These are phyloP conservation scores for Cercospora janseana DNA, from an alignment of 2,329 filamentous ascomycete species.

Conservation along the genomic window DNA sequence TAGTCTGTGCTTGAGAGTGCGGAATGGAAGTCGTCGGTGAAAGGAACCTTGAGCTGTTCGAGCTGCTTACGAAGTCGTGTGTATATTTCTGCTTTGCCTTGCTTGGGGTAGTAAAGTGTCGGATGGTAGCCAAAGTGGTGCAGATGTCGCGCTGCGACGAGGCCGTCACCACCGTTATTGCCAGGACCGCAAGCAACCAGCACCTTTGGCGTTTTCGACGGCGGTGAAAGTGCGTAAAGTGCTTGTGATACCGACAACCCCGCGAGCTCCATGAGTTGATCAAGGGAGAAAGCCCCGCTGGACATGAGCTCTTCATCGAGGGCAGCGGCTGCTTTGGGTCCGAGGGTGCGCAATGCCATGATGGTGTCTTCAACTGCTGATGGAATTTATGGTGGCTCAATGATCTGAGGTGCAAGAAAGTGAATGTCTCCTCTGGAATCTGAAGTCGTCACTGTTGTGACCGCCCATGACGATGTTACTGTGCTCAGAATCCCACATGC, in stretches of 20 bases:
- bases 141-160: constrained; percentile 90
- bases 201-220: constrained; percentile 66
- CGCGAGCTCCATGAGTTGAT: constrained; percentile 96
- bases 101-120: constrained; percentile 88
- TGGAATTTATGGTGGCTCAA: not conserved
- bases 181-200: constrained; percentile 88
- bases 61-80: constrained; percentile 84
- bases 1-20: constrained; percentile 71
- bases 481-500: constrained; percentile 1
- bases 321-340: constrained; percentile 80
- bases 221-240: constrained; percentile 81
- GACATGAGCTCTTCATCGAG: constrained; percentile 95
- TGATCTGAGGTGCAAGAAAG: not conserved
- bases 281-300: constrained; percentile 81
- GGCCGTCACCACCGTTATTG: constrained; percentile 79
- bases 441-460: not conserved
- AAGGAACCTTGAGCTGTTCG: constrained; percentile 75
- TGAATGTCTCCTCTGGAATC: not conserved
- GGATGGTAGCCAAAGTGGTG: constrained; percentile 89
- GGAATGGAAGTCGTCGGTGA: constrained; percentile 72
- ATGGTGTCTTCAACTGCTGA: not conserved
- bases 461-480: constrained; percentile 1
- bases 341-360: constrained; percentile 59
- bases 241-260: constrained; percentile 91
- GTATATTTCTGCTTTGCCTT: constrained; percentile 86